Percentiles rank a stretch among this genome's conserved stretches.
Conservation (phyloP, 2,329 filamentous ascomycete species). For the Epichloe sylvatica region DNA sequence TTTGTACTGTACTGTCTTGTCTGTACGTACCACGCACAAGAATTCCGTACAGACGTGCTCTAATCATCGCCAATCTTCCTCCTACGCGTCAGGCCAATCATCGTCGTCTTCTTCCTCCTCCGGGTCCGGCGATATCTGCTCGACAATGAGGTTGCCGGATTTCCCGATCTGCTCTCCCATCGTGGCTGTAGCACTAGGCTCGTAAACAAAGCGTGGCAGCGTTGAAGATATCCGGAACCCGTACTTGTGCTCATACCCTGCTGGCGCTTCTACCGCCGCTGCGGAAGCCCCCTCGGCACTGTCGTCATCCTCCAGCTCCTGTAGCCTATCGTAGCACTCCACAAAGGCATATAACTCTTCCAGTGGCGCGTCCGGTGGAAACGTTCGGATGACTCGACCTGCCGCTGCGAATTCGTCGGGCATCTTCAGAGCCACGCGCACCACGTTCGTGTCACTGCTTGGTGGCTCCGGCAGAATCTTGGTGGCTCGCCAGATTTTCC, state of each 20-base stretch:
- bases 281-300: neutral
- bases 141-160: conserved; percentile 81
- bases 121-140: conserved; percentile 34
- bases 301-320: conserved; percentile 35
- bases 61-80: conserved; percentile 12
- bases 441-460: conserved; percentile 47
- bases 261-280: conserved; percentile 4
- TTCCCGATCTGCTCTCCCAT: conserved; percentile 63
- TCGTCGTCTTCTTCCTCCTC: conserved; percentile 22
- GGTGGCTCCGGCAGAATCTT: conserved; percentile 55
- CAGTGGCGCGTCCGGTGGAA: conserved; percentile 52
- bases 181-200: conserved; percentile 49
- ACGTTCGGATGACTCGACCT: conserved; percentile 64
- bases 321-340: conserved; percentile 65
- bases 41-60: neutral
- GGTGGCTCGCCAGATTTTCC: conserved; percentile 66
- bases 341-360: conserved; percentile 95
- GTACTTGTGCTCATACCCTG: conserved; percentile 62
- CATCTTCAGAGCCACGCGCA: conserved; percentile 57
- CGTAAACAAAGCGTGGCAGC: conserved; percentile 71
- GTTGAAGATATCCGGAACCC: conserved; percentile 73
- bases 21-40: neutral
- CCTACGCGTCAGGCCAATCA: neutral
- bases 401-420: conserved; percentile 40
- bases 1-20: neutral